phyloP scores from a whole-genome alignment of 2,329 filamentous ascomycete genomes.

The Biscogniauxia mediterranea region DNA sequence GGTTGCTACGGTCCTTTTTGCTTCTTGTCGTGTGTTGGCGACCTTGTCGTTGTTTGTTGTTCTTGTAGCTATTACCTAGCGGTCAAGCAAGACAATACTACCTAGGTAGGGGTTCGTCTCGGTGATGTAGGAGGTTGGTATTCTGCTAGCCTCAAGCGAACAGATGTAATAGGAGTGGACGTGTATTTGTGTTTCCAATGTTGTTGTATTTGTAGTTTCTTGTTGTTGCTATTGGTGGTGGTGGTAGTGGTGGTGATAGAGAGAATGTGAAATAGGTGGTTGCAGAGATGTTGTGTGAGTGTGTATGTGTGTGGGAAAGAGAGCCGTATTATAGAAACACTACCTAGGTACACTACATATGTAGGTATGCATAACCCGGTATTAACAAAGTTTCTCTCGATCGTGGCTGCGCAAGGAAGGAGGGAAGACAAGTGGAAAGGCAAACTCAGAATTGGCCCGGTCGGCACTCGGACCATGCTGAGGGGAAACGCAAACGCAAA shows the following conservation, averaged over 20 bases:
- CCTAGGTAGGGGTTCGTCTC: no score
- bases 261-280: no score
- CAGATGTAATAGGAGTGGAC: background rate
- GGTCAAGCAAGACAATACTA: background rate
- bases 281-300: background rate
- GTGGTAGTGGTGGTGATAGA: no score
- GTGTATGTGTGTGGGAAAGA: background rate
- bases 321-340: background rate
- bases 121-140: background rate
- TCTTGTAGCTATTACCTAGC: background rate
- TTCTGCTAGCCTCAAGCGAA: conserved; percentile 6
- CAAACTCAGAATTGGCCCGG: background rate
- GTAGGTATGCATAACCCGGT: conserved; percentile 1
- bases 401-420: conserved; percentile 16
- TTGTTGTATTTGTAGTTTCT: no score
- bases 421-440: background rate
- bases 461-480: background rate
- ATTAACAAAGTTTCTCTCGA: background rate
- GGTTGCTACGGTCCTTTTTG: conserved; percentile 2
- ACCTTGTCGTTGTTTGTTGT: background rate
- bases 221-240: no score
- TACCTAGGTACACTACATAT: no score
- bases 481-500: background rate
- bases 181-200: no score
- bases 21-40: conserved; percentile 4